A percentile compares a stretch with the other conserved stretches of the same genome.
These are phyloP conservation scores for Capillidium rhysosporum DNA, from an alignment of 371 early-diverging fungal genomes.

Conservation along the genomic window DNA sequence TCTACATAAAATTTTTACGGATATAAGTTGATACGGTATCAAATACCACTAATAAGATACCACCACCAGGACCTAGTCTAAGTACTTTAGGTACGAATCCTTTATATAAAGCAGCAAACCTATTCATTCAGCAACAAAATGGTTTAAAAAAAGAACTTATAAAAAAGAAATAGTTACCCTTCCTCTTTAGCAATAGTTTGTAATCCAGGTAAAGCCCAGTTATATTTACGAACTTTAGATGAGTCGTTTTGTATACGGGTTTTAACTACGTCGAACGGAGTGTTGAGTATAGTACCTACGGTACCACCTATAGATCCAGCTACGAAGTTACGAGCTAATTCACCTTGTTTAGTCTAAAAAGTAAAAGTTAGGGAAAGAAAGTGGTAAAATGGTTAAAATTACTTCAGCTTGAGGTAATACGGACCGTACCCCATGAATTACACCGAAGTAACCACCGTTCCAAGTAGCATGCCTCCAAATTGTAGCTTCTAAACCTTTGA, in stretches of 20 bases:
- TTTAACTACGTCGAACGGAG: constrained; percentile 95
- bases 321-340: constrained; percentile 65
- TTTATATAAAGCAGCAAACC: constrained; percentile 75
- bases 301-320: constrained; percentile 93
- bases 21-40: constrained; percentile 73
- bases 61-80: constrained; percentile 85
- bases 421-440: constrained; percentile 54
- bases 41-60: constrained; percentile 83
- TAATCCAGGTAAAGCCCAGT: constrained; percentile 74
- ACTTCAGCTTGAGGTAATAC: constrained; percentile 64
- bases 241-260: constrained; percentile 82
- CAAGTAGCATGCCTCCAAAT: constrained; percentile 88
- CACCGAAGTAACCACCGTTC: constrained; percentile 86
- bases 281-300: constrained; percentile 83
- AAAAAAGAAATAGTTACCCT: constrained; percentile 31
- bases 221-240: constrained; percentile 45
- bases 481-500: constrained; percentile 85
- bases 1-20: constrained; percentile 29
- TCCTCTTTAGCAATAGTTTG: constrained; percentile 78
- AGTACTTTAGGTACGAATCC: constrained; percentile 94
- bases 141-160: background rate
- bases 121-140: constrained; percentile 10
- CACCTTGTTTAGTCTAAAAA: constrained; percentile 41
- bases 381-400: constrained; percentile 4
- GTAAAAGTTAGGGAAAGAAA: background rate